phyloP scores from a whole-genome alignment of 1,284 basidiomycete species.

The Ceratorhiza oryzae-sativae region DNA sequence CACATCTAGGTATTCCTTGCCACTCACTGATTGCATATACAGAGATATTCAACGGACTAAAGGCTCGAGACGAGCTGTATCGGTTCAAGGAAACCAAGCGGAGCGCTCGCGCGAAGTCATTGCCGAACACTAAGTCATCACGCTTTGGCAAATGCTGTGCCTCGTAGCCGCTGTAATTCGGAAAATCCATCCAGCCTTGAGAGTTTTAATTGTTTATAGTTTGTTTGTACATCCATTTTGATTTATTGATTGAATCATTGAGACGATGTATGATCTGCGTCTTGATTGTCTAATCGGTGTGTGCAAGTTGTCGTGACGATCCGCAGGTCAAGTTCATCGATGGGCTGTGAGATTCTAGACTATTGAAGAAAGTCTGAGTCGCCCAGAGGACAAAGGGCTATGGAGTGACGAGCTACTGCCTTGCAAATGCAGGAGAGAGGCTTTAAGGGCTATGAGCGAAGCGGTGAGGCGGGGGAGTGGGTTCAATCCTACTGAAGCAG shows the following conservation, averaged over 20 bases:
- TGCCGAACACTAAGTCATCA: slow-evolving; percentile 1
- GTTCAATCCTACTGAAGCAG: background rate
- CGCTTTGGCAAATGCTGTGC: slow-evolving; percentile 19
- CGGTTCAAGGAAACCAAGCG: slow-evolving; percentile 24
- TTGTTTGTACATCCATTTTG: background rate
- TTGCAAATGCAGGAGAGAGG: too few species aligned
- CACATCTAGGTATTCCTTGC: background rate
- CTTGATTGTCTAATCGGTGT: too few species aligned
- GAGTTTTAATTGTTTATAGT: background rate
- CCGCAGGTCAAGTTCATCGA: too few species aligned
- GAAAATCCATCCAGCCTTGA: background rate
- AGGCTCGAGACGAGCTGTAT: slow-evolving; percentile 22
- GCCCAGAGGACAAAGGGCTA: too few species aligned
- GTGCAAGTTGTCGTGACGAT: too few species aligned
- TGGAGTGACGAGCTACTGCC: too few species aligned
- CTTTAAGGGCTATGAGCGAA: too few species aligned
- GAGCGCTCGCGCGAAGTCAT: background rate
- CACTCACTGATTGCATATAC: background rate
- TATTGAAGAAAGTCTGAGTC: too few species aligned
- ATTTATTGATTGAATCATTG: too few species aligned
- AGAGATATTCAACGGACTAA: slow-evolving; percentile 33
- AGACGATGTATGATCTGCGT: too few species aligned
- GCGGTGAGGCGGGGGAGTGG: too few species aligned
- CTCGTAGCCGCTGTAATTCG: background rate
- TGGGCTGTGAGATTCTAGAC: too few species aligned